Conservation (phyloP, 495 filamentous ascomycete genomes). For the Lasiosphaeria hispida region DNA sequence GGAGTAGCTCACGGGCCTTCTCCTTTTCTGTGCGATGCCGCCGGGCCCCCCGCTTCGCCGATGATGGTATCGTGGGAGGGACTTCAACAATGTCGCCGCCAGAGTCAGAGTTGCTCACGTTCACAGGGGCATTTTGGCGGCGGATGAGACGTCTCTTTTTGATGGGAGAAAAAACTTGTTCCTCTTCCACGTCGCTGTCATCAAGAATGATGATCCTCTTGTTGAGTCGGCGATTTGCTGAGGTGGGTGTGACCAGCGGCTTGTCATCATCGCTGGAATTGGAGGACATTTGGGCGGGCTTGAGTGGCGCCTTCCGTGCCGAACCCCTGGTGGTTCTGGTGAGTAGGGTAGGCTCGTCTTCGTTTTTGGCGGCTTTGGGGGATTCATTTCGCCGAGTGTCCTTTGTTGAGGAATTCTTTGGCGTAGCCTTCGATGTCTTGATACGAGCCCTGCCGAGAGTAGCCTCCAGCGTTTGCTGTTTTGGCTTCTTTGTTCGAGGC, state of each 20-base stretch:
- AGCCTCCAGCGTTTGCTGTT: slow-evolving; percentile 9
- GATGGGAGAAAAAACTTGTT: slow-evolving; percentile 5
- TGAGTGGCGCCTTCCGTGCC: too few species aligned
- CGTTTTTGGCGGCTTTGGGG: too few species aligned
- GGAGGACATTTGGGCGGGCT: too few species aligned
- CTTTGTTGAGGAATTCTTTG: too few species aligned
- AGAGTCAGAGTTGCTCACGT: too few species aligned
- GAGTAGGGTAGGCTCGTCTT: too few species aligned
- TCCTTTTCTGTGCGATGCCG: slow-evolving; percentile 21
- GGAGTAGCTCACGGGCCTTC: slow-evolving; percentile 27
- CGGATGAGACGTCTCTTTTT: background rate
- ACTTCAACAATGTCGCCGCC: too few species aligned
- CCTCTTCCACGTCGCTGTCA: slow-evolving; percentile 15
- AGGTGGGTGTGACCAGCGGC: slow-evolving; percentile 16
- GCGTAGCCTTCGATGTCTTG: background rate
- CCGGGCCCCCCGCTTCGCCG: background rate
- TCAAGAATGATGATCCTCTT: slow-evolving; percentile 6
- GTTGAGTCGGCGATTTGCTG: background rate
- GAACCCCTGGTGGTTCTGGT: too few species aligned
- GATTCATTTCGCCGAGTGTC: too few species aligned
- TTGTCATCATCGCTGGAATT: slow-evolving; percentile 9
- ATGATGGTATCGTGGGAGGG: background rate
- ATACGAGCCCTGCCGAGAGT: slow-evolving; percentile 1
- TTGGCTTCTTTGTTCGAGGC: background rate
- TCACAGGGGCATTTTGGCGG: background rate